phyloP scores from a whole-genome alignment of 2,329 filamentous ascomycete genomes.

The Graphium sp. region DNA sequence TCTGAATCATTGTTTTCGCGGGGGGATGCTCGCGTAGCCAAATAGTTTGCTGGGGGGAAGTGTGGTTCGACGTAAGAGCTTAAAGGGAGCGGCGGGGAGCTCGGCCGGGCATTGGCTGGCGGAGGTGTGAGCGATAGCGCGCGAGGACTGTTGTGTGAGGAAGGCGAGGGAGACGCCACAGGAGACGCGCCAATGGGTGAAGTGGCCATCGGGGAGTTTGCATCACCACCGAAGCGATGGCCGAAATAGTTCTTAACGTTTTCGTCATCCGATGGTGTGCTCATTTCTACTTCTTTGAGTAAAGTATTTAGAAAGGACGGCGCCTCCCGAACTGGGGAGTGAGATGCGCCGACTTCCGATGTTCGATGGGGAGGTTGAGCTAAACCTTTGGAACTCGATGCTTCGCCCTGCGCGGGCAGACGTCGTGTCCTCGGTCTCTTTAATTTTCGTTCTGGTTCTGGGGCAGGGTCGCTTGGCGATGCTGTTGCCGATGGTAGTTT shows the following conservation, averaged over 20 bases:
- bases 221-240: conserved; percentile 1
- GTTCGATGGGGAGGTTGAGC: conserved; percentile 1
- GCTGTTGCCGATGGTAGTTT: conserved; percentile 54
- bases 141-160: conserved; percentile 49
- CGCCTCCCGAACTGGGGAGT: conserved; percentile 20
- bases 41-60: conserved; percentile 61
- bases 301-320: conserved; percentile 78
- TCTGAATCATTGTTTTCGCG: conserved; percentile 30
- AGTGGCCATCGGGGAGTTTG: conserved; percentile 3
- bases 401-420: conserved; percentile 26
- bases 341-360: conserved; percentile 1
- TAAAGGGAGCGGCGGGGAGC: conserved; percentile 48
- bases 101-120: conserved; percentile 38
- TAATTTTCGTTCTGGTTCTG: conserved; percentile 64
- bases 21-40: conserved; percentile 31
- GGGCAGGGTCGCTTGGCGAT: conserved; percentile 50
- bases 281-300: conserved; percentile 70
- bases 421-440: conserved; percentile 75
- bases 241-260: conserved; percentile 21
- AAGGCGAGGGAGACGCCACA: conserved; percentile 45
- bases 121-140: conserved; percentile 54
- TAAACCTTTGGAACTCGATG: conserved; percentile 18
- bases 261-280: conserved; percentile 40
- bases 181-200: conserved; percentile 35
- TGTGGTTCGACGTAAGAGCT: conserved; percentile 58